These are phyloP conservation scores for Clavulina sp. DNA, from an alignment of 768 basidiomycete genomes.

Conservation along the genomic window DNA sequence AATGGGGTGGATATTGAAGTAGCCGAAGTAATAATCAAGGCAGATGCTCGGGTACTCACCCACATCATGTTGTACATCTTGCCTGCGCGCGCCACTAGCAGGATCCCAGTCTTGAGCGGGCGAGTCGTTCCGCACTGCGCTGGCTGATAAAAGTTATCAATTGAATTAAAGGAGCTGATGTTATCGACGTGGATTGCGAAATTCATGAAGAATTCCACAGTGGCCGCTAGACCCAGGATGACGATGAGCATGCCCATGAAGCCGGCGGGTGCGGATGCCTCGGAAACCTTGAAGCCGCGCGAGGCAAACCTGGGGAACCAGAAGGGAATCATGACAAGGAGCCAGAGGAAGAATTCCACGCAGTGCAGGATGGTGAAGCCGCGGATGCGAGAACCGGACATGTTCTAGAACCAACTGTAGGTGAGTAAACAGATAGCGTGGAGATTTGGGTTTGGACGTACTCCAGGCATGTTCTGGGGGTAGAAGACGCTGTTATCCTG, in stretches of 20 bases:
- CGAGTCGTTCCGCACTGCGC: neutral
- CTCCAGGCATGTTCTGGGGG: neutral
- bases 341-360: no score
- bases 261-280: no score
- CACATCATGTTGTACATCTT: neutral
- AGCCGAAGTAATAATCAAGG: no score
- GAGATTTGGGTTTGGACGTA: neutral
- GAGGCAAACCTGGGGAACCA: no score
- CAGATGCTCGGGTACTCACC: no score
- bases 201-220: neutral
- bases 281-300: no score
- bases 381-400: no score
- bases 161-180: neutral
- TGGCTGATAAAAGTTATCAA: neutral
- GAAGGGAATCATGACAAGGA: no score
- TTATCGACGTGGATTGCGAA: neutral
- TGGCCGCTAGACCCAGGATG: neutral
- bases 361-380: no score
- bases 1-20: no score
- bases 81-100: neutral
- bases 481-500: neutral
- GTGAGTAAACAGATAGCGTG: neutral
- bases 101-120: neutral
- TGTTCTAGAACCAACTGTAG: neutral
- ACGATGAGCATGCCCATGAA: neutral